phyloP scores from a whole-genome alignment of 768 basidiomycete species.

The Tricholoma bakamatsutake region DNA sequence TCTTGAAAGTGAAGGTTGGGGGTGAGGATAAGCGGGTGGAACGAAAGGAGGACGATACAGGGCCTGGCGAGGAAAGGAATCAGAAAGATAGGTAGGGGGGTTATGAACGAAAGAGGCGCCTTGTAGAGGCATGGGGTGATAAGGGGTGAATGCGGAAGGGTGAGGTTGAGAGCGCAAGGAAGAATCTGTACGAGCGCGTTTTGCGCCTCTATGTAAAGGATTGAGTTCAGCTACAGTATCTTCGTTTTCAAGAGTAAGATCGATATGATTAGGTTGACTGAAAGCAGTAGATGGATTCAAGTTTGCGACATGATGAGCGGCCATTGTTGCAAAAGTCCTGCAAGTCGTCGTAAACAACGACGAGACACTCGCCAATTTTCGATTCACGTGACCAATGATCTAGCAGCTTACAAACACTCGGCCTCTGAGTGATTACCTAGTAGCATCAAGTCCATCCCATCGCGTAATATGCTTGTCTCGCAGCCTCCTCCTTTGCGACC shows the following conservation, averaged over 20 bases:
- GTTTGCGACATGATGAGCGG: background rate
- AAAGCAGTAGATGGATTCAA: background rate
- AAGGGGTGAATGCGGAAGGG: slow-evolving; percentile 18
- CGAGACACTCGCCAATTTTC: background rate
- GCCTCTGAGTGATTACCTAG: too few species aligned
- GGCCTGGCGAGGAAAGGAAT: slow-evolving; percentile 15
- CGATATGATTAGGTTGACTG: slow-evolving; percentile 34
- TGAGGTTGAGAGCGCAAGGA: slow-evolving; percentile 8
- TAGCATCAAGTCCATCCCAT: slow-evolving; percentile 76
- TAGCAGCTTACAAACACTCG: background rate
- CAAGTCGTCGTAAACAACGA: background rate
- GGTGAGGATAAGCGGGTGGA: slow-evolving; percentile 19
- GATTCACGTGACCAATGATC: background rate
- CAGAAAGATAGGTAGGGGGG: slow-evolving; percentile 10
- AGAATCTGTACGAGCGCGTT: slow-evolving; percentile 36
- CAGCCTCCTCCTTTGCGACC: slow-evolving; percentile 73
- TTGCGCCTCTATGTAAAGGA: slow-evolving; percentile 29
- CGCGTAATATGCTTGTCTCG: slow-evolving; percentile 60
- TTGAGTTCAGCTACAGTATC: slow-evolving; percentile 34
- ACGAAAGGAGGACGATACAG: slow-evolving; percentile 47
- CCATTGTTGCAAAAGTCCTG: background rate
- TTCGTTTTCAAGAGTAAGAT: slow-evolving; percentile 69
- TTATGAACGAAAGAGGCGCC: slow-evolving; percentile 10
- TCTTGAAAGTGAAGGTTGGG: slow-evolving; percentile 22
- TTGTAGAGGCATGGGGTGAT: slow-evolving; percentile 14